Evolutionary conservation across 179 eudicot species (phyloP).

Genomic region (Beta lomatogona): DNA sequence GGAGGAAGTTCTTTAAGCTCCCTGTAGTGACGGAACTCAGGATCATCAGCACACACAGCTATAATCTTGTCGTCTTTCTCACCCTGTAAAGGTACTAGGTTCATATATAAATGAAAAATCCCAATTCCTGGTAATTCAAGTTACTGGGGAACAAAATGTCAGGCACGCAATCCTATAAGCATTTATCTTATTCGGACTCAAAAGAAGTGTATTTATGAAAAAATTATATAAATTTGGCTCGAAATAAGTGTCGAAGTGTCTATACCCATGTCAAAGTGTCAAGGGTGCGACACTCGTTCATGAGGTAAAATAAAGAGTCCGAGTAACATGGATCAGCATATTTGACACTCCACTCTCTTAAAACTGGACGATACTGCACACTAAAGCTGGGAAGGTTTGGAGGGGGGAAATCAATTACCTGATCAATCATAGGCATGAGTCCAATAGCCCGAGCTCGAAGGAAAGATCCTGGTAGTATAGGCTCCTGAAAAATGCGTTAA

Average conservation of each 20-base stretch:
- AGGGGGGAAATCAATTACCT: conserved; percentile 43
- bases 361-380: background rate
- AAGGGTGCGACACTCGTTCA: too few species aligned
- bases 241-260: too few species aligned
- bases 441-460: conserved; percentile 97
- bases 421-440: conserved; percentile 98
- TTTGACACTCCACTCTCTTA: background rate
- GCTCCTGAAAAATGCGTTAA: conserved; percentile 53
- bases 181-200: too few species aligned
- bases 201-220: too few species aligned
- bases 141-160: background rate
- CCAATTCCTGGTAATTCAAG: background rate
- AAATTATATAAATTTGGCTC: too few species aligned
- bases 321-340: background rate
- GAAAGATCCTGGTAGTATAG: conserved; percentile 78
- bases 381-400: background rate
- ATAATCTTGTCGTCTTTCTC: conserved; percentile 77
- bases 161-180: background rate
- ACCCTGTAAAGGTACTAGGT: conserved; percentile 44
- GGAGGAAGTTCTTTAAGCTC: conserved; percentile 67
- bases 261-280: too few species aligned
- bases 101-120: background rate
- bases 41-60: conserved; percentile 83
- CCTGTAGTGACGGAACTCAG: conserved; percentile 62
- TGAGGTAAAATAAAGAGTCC: too few species aligned